phyloP scores from a whole-genome alignment of 495 filamentous ascomycete genomes.

The Neurospora africana region DNA sequence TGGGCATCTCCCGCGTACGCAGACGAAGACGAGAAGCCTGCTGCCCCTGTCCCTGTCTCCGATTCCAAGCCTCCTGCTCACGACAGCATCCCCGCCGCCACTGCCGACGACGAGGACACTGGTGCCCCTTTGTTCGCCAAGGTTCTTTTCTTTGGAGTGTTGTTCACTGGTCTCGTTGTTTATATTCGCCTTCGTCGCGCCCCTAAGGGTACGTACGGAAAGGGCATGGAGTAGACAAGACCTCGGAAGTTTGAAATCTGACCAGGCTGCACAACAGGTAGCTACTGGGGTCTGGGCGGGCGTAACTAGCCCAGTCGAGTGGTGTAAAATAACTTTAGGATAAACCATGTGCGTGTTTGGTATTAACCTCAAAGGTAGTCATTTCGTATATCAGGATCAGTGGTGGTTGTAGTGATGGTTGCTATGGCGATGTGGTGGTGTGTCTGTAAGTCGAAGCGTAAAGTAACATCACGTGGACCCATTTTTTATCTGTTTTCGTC shows the following conservation, averaged over 20 bases:
- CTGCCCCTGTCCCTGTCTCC: not conserved
- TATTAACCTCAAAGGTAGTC: too few species aligned
- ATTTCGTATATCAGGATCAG: not conserved
- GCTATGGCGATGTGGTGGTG: not conserved
- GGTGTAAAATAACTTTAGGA: not conserved
- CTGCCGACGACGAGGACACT: conserved; percentile 14
- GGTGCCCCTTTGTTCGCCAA: conserved; percentile 22
- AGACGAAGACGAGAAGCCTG: conserved; percentile 1
- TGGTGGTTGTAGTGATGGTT: not conserved
- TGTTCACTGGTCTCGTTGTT: conserved; percentile 23
- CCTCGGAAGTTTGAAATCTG: not conserved
- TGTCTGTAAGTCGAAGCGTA: not conserved
- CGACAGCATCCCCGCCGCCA: not conserved
- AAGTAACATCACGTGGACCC: not conserved
- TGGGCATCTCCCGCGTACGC: conserved; percentile 3
- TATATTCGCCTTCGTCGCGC: conserved; percentile 19
- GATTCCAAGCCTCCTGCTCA: not conserved
- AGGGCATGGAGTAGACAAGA: not conserved
- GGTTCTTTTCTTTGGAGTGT: conserved; percentile 28
- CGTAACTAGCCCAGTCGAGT: not conserved
- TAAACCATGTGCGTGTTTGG: not conserved
- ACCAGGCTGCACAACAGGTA: not conserved
- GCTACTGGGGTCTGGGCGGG: not conserved
- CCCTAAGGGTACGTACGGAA: not conserved
- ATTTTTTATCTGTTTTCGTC: not conserved